A percentile compares a stretch with the other conserved stretches of the same genome.
Conservation (phyloP, 176 grass and related monocot genomes). For the Carex littledalei region DNA sequence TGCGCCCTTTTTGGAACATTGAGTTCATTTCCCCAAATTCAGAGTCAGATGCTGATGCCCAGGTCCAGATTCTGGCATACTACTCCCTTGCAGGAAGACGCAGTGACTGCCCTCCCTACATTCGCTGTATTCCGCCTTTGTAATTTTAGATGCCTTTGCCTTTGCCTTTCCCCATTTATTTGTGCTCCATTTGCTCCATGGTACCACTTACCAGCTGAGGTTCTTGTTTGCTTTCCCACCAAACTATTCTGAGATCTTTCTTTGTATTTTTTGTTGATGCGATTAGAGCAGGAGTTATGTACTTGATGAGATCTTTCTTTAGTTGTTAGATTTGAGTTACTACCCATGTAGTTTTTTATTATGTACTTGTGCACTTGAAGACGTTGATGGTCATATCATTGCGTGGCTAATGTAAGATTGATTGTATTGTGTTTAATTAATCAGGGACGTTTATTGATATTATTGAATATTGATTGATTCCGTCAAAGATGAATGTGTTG, state of each 20-base stretch:
- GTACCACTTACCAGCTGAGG: neutral
- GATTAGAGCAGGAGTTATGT: neutral
- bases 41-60: constrained; percentile 31
- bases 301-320: neutral
- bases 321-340: neutral
- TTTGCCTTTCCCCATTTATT: neutral
- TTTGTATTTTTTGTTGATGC: neutral
- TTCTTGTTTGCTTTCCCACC: neutral
- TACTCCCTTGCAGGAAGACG: constrained; percentile 86
- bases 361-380: neutral
- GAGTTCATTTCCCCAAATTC: constrained; percentile 62
- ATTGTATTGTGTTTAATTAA: neutral
- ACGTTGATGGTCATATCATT: neutral
- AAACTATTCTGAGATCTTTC: neutral
- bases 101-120: constrained; percentile 55
- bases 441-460: neutral
- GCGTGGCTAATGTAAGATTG: neutral
- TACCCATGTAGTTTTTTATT: neutral
- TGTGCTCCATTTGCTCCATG: neutral
- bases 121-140: constrained; percentile 48
- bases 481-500: neutral
- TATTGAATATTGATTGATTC: neutral
- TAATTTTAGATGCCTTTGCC: constrained; percentile 22
- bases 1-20: constrained; percentile 89
- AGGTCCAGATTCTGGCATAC: constrained; percentile 88